Percentiles rank a stretch among this genome's conserved stretches.
These are phyloP conservation scores for Arachnomyces sp. DNA, from an alignment of 2,329 filamentous ascomycete genomes.

Conservation along the genomic window DNA sequence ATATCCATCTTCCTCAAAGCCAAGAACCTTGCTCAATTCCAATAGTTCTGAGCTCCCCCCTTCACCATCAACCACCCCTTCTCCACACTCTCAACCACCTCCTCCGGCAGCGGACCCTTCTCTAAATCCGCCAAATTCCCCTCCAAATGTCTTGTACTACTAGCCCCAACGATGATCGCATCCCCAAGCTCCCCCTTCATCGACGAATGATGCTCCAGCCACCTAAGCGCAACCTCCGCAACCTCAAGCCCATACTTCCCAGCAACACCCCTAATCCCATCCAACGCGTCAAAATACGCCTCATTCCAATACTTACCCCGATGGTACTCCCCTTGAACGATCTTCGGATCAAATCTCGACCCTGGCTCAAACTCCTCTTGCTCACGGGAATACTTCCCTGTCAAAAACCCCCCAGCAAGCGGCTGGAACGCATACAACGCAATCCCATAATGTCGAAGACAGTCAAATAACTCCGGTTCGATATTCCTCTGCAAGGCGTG, in stretches of 20 bases:
- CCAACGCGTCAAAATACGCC: slow-evolving; percentile 36
- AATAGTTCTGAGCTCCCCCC: slow-evolving; percentile 23
- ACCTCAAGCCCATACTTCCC: slow-evolving; percentile 35
- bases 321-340: slow-evolving; percentile 30
- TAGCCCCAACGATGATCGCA: slow-evolving; percentile 34
- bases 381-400: slow-evolving; percentile 30
- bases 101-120: slow-evolving; percentile 32
- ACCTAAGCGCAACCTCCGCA: slow-evolving; percentile 38
- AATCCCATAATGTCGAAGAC: slow-evolving; percentile 36
- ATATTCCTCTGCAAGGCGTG: slow-evolving; percentile 30
- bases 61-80: slow-evolving; percentile 28
- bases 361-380: slow-evolving; percentile 22
- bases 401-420: slow-evolving; percentile 40
- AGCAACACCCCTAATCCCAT: slow-evolving; percentile 28
- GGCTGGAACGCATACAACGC: slow-evolving; percentile 36
- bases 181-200: slow-evolving; percentile 26
- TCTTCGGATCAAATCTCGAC: slow-evolving; percentile 33
- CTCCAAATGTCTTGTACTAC: slow-evolving; percentile 29
- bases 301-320: slow-evolving; percentile 36
- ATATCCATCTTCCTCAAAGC: too few species aligned
- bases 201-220: slow-evolving; percentile 38
- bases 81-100: slow-evolving; percentile 32
- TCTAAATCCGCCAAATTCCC: slow-evolving; percentile 31
- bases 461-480: slow-evolving; percentile 36
- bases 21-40: slow-evolving; percentile 18